These are phyloP conservation scores for Trametes punicea DNA, from an alignment of 768 basidiomycete genomes.

Conservation along the genomic window DNA sequence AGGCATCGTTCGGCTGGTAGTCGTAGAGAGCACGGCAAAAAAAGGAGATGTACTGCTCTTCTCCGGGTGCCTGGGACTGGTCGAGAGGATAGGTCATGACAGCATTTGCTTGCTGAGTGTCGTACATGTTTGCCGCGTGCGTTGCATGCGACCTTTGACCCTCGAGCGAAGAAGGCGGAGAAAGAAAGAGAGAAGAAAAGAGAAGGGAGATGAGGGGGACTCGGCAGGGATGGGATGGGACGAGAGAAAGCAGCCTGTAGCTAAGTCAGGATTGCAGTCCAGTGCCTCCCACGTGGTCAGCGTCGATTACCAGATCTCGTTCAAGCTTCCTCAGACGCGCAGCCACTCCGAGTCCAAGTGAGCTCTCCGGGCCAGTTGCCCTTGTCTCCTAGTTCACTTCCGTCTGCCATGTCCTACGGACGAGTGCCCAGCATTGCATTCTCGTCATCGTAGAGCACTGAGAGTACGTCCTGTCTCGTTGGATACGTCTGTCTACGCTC, in stretches of 20 bases:
- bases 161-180: no score
- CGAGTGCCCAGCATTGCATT: no score
- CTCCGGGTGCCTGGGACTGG: constrained; percentile 23
- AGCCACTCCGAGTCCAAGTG: neutral
- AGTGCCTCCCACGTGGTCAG: constrained; percentile 19
- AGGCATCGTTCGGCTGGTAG: constrained; percentile 82
- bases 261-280: constrained; percentile 9
- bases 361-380: no score
- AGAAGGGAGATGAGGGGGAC: neutral
- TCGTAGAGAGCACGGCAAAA: constrained; percentile 93
- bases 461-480: neutral
- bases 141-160: constrained; percentile 17
- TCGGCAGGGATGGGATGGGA: constrained; percentile 8
- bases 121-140: constrained; percentile 18
- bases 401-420: no score
- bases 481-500: neutral
- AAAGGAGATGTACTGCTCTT: constrained; percentile 62
- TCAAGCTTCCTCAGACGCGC: neutral
- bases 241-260: neutral
- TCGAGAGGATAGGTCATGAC: constrained; percentile 13
- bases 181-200: neutral
- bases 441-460: no score
- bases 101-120: constrained; percentile 15
- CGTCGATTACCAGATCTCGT: neutral
- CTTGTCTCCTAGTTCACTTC: no score